phyloP scores from a whole-genome alignment of 2,329 filamentous ascomycete species.

The Eutypella sp. region DNA sequence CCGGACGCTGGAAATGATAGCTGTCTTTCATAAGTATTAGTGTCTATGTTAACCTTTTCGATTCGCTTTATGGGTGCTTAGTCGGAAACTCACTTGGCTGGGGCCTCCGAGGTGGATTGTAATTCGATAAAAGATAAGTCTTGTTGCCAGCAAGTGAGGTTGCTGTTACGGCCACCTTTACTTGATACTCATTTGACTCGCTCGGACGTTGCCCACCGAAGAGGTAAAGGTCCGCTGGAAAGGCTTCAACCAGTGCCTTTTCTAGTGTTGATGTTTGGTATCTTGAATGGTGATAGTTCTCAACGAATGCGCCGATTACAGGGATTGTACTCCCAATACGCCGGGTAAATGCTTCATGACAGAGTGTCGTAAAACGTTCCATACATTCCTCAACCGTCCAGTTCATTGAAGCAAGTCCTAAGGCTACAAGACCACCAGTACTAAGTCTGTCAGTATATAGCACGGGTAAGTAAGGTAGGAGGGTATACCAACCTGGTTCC shows the following conservation, averaged over 20 bases:
- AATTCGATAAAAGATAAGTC: constrained; percentile 39
- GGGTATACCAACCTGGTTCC: constrained; percentile 31
- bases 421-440: constrained; percentile 39
- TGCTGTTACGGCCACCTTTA: constrained; percentile 38
- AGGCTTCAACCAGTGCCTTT: constrained; percentile 26
- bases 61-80: neutral
- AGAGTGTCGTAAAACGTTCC: constrained; percentile 31
- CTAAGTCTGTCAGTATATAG: constrained; percentile 13
- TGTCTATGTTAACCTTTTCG: constrained; percentile 9
- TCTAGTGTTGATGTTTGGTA: constrained; percentile 32
- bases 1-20: constrained; percentile 36
- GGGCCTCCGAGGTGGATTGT: constrained; percentile 27
- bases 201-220: constrained; percentile 21
- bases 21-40: constrained; percentile 11
- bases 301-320: constrained; percentile 25
- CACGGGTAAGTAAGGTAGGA: neutral
- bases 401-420: constrained; percentile 33
- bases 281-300: constrained; percentile 23
- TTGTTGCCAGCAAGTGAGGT: constrained; percentile 33
- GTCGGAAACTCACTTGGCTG: constrained; percentile 1
- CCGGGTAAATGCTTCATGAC: constrained; percentile 35
- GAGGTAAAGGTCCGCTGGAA: constrained; percentile 32
- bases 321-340: constrained; percentile 29
- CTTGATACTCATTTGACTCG: constrained; percentile 7
- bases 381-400: constrained; percentile 34